phyloP scores from a whole-genome alignment of 169 alveolate species.

The Neospora caninum region DNA sequence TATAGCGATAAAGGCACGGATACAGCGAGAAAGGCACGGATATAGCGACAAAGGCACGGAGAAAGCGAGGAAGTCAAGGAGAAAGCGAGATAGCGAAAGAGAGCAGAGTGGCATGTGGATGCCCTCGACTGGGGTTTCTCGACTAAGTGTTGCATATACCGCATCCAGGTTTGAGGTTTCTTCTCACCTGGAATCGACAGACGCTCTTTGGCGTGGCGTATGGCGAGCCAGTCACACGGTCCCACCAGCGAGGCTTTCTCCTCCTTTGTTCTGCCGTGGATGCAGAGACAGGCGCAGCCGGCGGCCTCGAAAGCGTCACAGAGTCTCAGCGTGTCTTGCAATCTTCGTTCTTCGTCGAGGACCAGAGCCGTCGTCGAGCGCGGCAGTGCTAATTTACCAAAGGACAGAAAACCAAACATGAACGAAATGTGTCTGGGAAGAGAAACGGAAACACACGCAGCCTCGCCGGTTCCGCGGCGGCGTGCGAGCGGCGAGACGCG shows the following conservation, averaged over 20 bases:
- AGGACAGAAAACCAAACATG: not conserved
- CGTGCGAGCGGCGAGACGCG: no score
- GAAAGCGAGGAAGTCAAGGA: not conserved
- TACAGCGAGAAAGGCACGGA: not conserved
- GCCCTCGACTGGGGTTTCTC: no score
- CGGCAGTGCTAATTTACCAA: not conserved
- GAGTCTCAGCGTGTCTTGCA: slow-evolving; percentile 18
- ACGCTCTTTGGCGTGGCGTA: not conserved
- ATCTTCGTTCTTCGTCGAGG: not conserved
- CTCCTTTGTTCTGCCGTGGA: slow-evolving; percentile 67
- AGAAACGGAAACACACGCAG: no score
- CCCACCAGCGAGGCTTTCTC: slow-evolving; percentile 49
- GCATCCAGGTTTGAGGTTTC: no score
- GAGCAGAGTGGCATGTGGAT: no score
- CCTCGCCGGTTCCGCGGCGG: no score
- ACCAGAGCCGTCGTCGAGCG: not conserved
- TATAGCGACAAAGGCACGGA: not conserved
- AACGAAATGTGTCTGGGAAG: no score
- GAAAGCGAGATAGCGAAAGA: no score
- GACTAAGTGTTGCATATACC: no score
- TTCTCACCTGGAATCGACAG: slow-evolving; percentile 40
- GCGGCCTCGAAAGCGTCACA: slow-evolving; percentile 52
- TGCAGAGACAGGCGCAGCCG: slow-evolving; percentile 47
- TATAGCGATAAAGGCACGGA: no score
- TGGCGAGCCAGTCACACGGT: slow-evolving; percentile 53